These are phyloP conservation scores for Draba incana DNA, from an alignment of 345 rosid species.

Conservation along the genomic window DNA sequence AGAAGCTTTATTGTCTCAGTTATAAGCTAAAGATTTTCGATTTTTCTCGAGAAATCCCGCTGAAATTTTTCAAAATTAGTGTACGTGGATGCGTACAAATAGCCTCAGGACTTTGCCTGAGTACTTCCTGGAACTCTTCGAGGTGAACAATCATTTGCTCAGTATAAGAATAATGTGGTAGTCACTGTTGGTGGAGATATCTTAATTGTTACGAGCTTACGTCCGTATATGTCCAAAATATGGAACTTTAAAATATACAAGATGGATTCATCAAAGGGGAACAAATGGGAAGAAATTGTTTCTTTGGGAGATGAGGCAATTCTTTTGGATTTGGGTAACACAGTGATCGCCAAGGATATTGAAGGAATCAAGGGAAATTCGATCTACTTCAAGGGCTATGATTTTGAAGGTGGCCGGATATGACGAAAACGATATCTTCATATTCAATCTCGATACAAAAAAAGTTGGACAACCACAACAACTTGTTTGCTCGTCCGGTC, in stretches of 20 bases:
- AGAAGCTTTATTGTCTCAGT: conserved; percentile 1
- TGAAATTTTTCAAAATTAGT: neutral
- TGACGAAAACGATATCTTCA: neutral
- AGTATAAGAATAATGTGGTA: neutral
- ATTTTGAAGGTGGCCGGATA: neutral
- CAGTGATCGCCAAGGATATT: conserved; percentile 9
- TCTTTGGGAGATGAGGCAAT: conserved; percentile 9
- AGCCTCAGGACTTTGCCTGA: too few relatives aligned
- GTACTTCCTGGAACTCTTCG: neutral
- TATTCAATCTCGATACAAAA: neutral
- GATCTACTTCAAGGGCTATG: neutral
- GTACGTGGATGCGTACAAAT: neutral
- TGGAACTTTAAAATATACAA: conserved; percentile 7
- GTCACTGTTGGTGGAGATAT: conserved; percentile 8
- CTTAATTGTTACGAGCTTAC: neutral
- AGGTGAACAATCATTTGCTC: neutral
- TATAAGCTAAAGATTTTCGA: neutral
- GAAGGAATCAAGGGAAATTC: conserved; percentile 12
- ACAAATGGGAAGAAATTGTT: conserved; percentile 6
- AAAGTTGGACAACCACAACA: neutral
- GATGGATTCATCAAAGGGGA: neutral
- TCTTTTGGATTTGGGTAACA: conserved; percentile 17
- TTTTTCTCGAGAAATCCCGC: neutral
- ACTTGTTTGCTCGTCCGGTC: neutral
- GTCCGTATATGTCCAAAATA: neutral